Evolutionary conservation across 2,329 filamentous ascomycete genomes (phyloP).

Genomic region (Orbilia quercus): DNA sequence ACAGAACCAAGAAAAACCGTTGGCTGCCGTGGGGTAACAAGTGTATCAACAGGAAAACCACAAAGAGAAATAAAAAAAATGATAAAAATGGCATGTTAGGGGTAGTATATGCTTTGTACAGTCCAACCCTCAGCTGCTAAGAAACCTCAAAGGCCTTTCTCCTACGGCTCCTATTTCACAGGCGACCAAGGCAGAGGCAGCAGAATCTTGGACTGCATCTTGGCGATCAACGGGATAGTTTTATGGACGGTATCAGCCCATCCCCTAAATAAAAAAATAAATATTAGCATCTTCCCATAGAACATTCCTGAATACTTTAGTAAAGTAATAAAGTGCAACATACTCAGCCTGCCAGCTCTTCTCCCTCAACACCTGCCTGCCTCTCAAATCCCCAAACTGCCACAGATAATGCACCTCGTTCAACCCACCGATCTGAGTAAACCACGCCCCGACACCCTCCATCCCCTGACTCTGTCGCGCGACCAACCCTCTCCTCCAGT

Average conservation of each 20-base stretch:
- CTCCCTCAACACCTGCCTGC: conserved; percentile 88
- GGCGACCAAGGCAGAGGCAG: conserved; percentile 97
- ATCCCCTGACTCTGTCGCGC: conserved; percentile 89
- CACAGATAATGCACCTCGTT: conserved; percentile 98
- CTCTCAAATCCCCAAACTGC: conserved; percentile 97
- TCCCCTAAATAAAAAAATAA: conserved; percentile 69
- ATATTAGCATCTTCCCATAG: too few relatives aligned
- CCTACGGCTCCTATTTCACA: conserved; percentile 72
- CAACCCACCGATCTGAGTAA: conserved; percentile 95
- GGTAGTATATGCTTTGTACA: conserved; percentile 21
- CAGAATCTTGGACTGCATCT: conserved; percentile 92
- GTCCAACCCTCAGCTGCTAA: conserved; percentile 3
- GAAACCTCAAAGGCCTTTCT: neutral
- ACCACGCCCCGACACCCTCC: conserved; percentile 98
- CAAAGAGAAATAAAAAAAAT: neutral
- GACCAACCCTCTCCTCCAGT: conserved; percentile 92
- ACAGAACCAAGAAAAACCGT: too few relatives aligned
- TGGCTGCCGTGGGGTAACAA: neutral
- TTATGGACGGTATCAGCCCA: conserved; percentile 99
- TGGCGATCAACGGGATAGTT: conserved; percentile 95
- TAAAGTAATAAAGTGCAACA: conserved; percentile 18
- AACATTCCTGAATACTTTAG: neutral
- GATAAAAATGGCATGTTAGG: neutral
- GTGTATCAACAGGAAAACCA: neutral
- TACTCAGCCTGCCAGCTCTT: conserved; percentile 77